Conservation (phyloP, 2,329 filamentous ascomycete species). For the Ceratocystis albifundus region DNA sequence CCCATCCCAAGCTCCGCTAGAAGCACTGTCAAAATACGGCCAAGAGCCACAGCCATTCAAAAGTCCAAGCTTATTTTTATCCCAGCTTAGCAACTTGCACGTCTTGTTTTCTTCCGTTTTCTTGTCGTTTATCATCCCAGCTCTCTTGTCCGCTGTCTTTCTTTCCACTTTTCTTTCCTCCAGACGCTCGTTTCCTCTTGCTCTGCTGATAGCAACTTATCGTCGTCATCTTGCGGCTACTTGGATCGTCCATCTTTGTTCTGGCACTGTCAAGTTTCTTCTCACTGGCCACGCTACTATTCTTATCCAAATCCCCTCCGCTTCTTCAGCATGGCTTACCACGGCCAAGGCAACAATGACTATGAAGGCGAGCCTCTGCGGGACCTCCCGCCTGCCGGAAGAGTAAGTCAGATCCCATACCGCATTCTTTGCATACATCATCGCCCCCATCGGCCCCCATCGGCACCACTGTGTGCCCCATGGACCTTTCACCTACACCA, state of each 20-base stretch:
- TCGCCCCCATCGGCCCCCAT: background rate
- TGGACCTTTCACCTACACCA: too few relatives aligned
- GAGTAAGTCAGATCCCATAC: constrained; percentile 39
- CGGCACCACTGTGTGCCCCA: background rate
- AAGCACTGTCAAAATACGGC: constrained; percentile 8
- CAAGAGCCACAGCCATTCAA: background rate
- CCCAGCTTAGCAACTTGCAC: background rate
- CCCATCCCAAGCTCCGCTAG: constrained; percentile 6
- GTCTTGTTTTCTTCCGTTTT: background rate
- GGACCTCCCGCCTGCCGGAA: constrained; percentile 49
- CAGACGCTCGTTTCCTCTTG: constrained; percentile 1
- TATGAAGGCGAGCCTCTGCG: constrained; percentile 56
- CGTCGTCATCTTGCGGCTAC: background rate
- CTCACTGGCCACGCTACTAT: background rate
- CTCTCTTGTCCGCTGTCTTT: background rate
- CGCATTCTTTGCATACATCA: background rate
- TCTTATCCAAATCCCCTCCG: constrained; percentile 15
- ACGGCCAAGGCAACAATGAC: constrained; percentile 44
- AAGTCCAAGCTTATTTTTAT: constrained; percentile 5
- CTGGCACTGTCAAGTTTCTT: background rate
- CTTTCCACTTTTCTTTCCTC: background rate
- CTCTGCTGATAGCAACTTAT: background rate
- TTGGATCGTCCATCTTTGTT: background rate
- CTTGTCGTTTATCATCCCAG: background rate
- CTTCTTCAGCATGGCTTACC: constrained; percentile 44